Evolutionary conservation across 2,329 filamentous ascomycete genomes (phyloP), one percentile per base, ranked within the genome.

Genomic region (Monosporascus sp.): DNA sequence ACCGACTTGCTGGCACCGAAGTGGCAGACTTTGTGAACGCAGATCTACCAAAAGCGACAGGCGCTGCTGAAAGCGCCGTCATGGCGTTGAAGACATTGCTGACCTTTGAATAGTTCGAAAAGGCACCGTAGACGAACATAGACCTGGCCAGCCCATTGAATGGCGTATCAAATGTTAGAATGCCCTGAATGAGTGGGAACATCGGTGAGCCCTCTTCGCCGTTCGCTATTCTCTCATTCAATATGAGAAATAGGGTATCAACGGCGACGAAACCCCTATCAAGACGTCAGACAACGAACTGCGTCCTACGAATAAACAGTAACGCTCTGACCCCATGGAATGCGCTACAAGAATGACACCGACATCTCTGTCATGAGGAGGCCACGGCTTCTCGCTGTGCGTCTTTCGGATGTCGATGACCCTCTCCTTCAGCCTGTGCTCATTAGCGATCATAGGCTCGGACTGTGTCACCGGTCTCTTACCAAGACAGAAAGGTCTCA

Each of bases 151-250:
- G 77, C 7, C 86, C 86, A 53, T 90, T 84, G 70, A 87, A 95
- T 0, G 91, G 91, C 0, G 91, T 96, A 69, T 96, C 90, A 62
- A 94, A 94, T 7, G 89, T 83, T 36, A 95, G 76, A 17, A 95
- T 78, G 49, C 88, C 90, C 63, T 90, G 87, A 54, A 95, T 87
- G 51, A 89, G 81, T 0, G 90, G 90, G 68, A 95, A 95, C 69
- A 90, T 83, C 48, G 85, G 78, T 2, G 61, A 54, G 1, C 61
- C 59, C 7, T 70, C 57, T 25, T 66, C 54, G n/a, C 67, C 65
- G 38, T 60, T 65, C 14, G 73, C 65, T 0, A 80, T 77, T 55
- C 83, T 77, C 60, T 89, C 89, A 55, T 85, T 80, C 44, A 89
- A 66, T 43, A 90, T 78, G 25, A 86, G 80, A 59, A 94, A 81